A percentile compares a stretch with the other conserved stretches of the same genome.
These are phyloP conservation scores for Plasmodium vivax DNA, from an alignment of 169 alveolate species.

Conservation along the genomic window DNA sequence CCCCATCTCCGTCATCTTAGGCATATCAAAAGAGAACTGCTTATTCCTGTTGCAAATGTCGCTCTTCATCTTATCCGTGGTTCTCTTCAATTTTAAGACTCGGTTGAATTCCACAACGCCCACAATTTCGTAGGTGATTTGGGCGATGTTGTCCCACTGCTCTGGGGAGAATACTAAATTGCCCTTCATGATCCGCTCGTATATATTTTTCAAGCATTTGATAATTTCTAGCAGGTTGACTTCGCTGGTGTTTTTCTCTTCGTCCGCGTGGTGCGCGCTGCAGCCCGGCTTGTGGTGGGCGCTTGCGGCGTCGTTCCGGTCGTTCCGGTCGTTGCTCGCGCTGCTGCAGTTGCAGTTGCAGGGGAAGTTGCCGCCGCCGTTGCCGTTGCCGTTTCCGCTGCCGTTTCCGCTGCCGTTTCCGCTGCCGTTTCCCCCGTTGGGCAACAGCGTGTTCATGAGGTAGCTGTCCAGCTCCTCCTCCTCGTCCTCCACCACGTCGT, in stretches of 20 bases:
- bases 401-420: neutral
- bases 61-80: neutral
- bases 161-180: slow-evolving; percentile 34
- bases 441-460: neutral
- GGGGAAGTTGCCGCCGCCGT: neutral
- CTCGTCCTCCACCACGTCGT: slow-evolving; percentile 39
- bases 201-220: slow-evolving; percentile 29
- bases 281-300: neutral
- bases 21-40: neutral
- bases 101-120: slow-evolving; percentile 43
- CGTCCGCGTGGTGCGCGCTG: neutral
- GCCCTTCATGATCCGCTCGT: slow-evolving; percentile 40
- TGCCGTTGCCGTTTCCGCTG: neutral
- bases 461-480: slow-evolving; percentile 23
- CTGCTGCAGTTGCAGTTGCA: neutral
- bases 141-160: slow-evolving; percentile 67
- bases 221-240: slow-evolving; percentile 45
- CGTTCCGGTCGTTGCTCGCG: neutral
- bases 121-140: slow-evolving; percentile 39
- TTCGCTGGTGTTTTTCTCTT: neutral
- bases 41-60: slow-evolving; percentile 15
- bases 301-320: neutral
- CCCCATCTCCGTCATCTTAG: neutral
- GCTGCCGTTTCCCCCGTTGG: neutral
- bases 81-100: slow-evolving; percentile 24